Base-by-base conservation (phyloP, 768 basidiomycete genomes). In the Lepiota brunneoincarnata region DNA sequence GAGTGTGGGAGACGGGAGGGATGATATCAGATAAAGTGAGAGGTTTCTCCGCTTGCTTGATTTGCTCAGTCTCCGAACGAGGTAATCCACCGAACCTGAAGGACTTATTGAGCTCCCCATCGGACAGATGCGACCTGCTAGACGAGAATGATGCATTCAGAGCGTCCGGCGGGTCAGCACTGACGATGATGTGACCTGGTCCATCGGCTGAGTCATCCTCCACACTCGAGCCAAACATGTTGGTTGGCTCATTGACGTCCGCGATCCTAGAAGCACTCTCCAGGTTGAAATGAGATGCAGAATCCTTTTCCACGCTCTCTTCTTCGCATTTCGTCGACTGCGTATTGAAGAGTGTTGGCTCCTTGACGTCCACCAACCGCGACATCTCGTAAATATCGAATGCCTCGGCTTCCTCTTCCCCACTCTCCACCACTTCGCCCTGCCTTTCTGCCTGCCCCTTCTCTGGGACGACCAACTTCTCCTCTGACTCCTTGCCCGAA, bases 21-120 rank as follows among this genome's bases (percentile, higher is more conserved):
- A 91, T 87, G 64, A 91, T 89, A 57, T 91, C 87, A 0, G 87
- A 83, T 20, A 91, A 70, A 2, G 87, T 88, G 45, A 86, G 62
- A 0, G 75, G 75, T 45, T 70, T 66, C 51, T 63, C 59, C 15
- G 55, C 52, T 24, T 59, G 59, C 20, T 63, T 60, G 18, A 59
- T 44, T n/a, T 56, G 24, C 7, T 62, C 57, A 0, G 66, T 55
- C 42, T 60, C 54, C 17, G 53, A 56, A 42, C 63, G 61, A 4
- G 72, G 72, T 9, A 72, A 61, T 20, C 87, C 88, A 21, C 89
- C 89, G 56, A 91, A 92, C 63, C 77, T 87, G 78, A 92, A 91
- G 18, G 82, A 79, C 6, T 71, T 77, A 58, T 91, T 84, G 41
- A 91, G 76, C 57, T 84, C 75, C 0, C 89, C 89, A 56, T 86